A percentile compares a stretch with the other conserved stretches of the same genome.
These are phyloP conservation scores for Dimocarpus longan DNA, from an alignment of 345 rosid genomes.

Conservation along the genomic window DNA sequence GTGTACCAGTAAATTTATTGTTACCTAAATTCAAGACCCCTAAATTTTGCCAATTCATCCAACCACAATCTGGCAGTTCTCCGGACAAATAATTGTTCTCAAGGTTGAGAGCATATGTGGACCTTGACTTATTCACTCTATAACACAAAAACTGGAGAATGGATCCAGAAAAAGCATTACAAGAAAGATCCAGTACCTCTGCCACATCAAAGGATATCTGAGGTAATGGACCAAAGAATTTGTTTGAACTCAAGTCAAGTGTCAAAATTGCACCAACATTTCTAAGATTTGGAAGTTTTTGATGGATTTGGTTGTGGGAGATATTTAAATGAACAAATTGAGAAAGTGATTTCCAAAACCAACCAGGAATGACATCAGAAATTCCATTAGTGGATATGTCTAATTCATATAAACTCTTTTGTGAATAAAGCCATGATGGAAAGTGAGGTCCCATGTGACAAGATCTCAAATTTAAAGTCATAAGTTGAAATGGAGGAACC, in stretches of 20 bases:
- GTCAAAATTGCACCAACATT: background rate
- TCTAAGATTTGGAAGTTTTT: background rate
- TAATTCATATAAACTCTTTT: constrained; percentile 10
- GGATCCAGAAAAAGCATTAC: constrained; percentile 30
- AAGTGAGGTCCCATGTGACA: constrained; percentile 34
- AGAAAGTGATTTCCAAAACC: constrained; percentile 28
- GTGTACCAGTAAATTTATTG: constrained; percentile 20
- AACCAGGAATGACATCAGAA: constrained; percentile 21
- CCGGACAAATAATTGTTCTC: constrained; percentile 25
- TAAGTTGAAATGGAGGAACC: constrained; percentile 25
- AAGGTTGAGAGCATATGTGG: constrained; percentile 15
- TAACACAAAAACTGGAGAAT: constrained; percentile 18
- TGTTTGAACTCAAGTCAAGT: constrained; percentile 25
- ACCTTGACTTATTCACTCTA: background rate
- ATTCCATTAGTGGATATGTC: constrained; percentile 28
- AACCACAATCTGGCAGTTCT: constrained; percentile 29
- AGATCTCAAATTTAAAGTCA: background rate
- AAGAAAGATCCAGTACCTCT: constrained; percentile 24
- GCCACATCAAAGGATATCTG: background rate
- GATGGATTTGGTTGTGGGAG: constrained; percentile 29
- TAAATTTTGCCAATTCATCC: constrained; percentile 22
- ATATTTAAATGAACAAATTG: background rate
- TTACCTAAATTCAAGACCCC: constrained; percentile 10
- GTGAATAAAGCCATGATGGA: constrained; percentile 28
- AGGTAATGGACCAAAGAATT: constrained; percentile 25